Conservation (phyloP, 169 alveolate species). For the Besnoitia besnoiti region DNA sequence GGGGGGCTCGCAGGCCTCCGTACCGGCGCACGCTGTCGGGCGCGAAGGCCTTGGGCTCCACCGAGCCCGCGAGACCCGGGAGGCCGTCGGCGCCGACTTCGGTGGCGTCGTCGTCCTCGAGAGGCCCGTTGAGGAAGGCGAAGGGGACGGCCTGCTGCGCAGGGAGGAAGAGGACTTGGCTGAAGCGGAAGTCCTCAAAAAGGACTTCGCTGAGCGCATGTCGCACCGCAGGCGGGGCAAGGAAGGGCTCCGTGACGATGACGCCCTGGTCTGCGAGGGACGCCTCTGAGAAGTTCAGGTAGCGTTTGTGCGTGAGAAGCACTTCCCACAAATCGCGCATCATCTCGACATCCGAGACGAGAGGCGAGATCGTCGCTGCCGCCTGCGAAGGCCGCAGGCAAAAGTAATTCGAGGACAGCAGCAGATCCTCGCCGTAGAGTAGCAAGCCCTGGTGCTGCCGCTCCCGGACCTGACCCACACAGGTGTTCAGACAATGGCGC, state of each 20-base stretch:
- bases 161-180: conserved; percentile 77
- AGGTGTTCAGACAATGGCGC: conserved; percentile 80
- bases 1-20: neutral
- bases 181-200: conserved; percentile 80
- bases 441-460: conserved; percentile 74
- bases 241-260: conserved; percentile 83
- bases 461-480: conserved; percentile 84
- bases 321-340: conserved; percentile 84
- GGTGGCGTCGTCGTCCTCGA: neutral
- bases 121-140: conserved; percentile 71
- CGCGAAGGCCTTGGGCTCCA: neutral
- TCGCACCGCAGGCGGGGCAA: conserved; percentile 82
- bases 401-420: conserved; percentile 84
- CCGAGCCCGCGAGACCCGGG: neutral
- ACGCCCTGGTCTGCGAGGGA: conserved; percentile 65
- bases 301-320: conserved; percentile 72
- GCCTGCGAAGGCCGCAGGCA: conserved; percentile 81
- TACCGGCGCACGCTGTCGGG: neutral
- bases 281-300: conserved; percentile 34
- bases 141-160: conserved; percentile 84
- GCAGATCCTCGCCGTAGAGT: conserved; percentile 80
- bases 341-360: conserved; percentile 78
- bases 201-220: conserved; percentile 84
- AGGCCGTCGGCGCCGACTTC: neutral
- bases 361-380: conserved; percentile 45